Percentiles rank a stretch among this genome's conserved stretches.
Conservation (phyloP, 1,284 basidiomycete genomes). For the Tylopilus orsonianus region DNA sequence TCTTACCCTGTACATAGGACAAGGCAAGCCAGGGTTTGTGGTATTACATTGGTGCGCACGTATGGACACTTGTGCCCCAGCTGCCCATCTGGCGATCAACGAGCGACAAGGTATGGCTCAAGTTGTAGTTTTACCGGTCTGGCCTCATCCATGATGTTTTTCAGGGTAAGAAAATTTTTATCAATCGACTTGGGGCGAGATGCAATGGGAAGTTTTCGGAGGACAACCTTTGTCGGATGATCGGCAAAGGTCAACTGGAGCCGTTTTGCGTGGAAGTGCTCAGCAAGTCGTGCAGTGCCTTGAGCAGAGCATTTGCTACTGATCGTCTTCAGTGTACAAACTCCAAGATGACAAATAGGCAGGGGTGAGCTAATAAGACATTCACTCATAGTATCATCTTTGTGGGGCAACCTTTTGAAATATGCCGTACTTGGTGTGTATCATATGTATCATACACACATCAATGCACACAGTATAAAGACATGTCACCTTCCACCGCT, state of each 20-base stretch:
- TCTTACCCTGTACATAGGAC: slow-evolving; percentile 29
- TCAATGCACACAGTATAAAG: neutral
- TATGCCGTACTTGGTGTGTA: neutral
- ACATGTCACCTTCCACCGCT: slow-evolving; percentile 33
- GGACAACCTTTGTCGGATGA: slow-evolving; percentile 31
- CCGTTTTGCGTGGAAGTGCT: slow-evolving; percentile 44
- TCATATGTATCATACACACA: neutral
- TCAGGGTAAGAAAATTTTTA: slow-evolving; percentile 37
- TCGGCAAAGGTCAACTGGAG: slow-evolving; percentile 38
- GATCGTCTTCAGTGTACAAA: slow-evolving; percentile 20
- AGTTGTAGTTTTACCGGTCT: neutral
- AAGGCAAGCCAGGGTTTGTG: slow-evolving; percentile 30
- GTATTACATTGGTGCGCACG: slow-evolving; percentile 47
- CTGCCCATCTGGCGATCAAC: slow-evolving; percentile 40
- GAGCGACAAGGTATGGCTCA: slow-evolving; percentile 34
- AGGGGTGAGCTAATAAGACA: no score
- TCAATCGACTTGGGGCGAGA: slow-evolving; percentile 37
- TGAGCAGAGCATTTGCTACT: slow-evolving; percentile 29
- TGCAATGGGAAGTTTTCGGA: slow-evolving; percentile 26
- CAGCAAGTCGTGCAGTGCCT: slow-evolving; percentile 23
- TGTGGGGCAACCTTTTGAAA: neutral
- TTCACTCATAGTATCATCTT: no score
- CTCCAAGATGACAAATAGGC: slow-evolving; percentile 2
- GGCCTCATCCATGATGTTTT: neutral
- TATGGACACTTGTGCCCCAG: slow-evolving; percentile 36